Base-by-base conservation (phyloP, 2,329 filamentous ascomycete species). In the Pestalotiopsis sp. region DNA sequence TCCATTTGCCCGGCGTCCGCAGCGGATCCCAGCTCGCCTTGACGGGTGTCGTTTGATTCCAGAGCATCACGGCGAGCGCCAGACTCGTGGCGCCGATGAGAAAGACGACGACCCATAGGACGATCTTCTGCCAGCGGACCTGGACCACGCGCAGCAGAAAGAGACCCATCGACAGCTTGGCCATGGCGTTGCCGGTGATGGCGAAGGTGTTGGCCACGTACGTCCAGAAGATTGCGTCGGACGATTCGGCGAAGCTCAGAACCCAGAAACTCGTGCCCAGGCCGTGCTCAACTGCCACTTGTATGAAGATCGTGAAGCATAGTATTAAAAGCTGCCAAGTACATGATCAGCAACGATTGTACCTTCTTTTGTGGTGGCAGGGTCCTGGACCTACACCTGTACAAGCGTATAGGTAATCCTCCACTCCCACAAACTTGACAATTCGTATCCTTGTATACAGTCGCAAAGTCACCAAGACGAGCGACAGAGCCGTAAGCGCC, bases 91-190 rank as follows among this genome's bases (percentile, higher is more conserved):
- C 71, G 6, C 68, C 69, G 1, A 79, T 80, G 36, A 79, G 70
- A 64, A 73, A 64, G 45, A 80, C 76, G 0, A 79, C 76, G 3
- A 71, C 56, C 80, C 80, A 81, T 1, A 81, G 74, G 0, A 73
- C 75, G 13, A 76, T 71, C 68, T 78, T 78, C 60, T 81, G 79
- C 72, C 77, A 78, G 14, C 73, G 72, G 3, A 75, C 71, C 71
- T 79, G 79, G 3, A 80, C 79, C 3, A 81, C 79, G 0, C 80
- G 76, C 13, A 82, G 72, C n/a, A 82, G 70, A 59, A 82, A 82
- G 6, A 80, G 73, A 5, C 79, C 80, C 77, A 81, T 80, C 2
- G 77, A 81, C 4, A 81, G 70, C 70, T 82, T 82, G 64, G 80
- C 79, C 73, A 80, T 75, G 31, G 80, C 78, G 56, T 81, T 82